Percentiles rank a stretch among this genome's conserved stretches.
phyloP scores from a whole-genome alignment of 345 rosid species.

The Linum tenue region DNA sequence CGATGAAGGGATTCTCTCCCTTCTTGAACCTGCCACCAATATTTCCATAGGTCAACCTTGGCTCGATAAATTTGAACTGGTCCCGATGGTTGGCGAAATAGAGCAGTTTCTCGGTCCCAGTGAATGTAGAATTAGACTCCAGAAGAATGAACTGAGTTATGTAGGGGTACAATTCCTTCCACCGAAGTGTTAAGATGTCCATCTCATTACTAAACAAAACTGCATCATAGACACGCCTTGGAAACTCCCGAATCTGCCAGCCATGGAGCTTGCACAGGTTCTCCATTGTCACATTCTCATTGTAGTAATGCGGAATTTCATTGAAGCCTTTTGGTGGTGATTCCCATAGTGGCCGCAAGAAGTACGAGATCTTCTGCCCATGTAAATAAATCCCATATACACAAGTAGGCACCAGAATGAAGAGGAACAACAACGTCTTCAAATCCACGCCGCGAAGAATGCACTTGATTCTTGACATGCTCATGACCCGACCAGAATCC shows the following conservation, averaged over 20 bases:
- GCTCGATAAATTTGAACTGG: slow-evolving; percentile 25
- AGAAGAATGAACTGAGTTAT: slow-evolving; percentile 26
- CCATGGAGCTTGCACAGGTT: slow-evolving; percentile 31
- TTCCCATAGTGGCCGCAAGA: slow-evolving; percentile 80
- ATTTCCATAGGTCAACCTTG: slow-evolving; percentile 21
- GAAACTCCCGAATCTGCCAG: slow-evolving; percentile 24
- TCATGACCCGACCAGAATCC: slow-evolving; percentile 68
- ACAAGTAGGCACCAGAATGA: slow-evolving; percentile 62
- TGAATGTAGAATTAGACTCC: slow-evolving; percentile 30
- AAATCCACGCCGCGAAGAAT: slow-evolving; percentile 83
- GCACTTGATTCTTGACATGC: slow-evolving; percentile 84
- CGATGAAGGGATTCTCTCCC: slow-evolving; percentile 30
- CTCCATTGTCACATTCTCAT: slow-evolving; percentile 27
- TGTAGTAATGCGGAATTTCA: slow-evolving; percentile 18
- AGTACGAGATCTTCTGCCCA: slow-evolving; percentile 73
- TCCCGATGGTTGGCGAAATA: slow-evolving; percentile 17
- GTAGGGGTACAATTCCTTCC: slow-evolving; percentile 29
- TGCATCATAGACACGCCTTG: slow-evolving; percentile 28
- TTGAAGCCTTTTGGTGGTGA: slow-evolving; percentile 69
- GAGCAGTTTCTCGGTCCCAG: slow-evolving; percentile 21
- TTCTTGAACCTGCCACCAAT: slow-evolving; percentile 24
- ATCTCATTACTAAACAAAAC: slow-evolving; percentile 29
- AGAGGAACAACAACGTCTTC: slow-evolving; percentile 54
- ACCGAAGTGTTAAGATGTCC: slow-evolving; percentile 23
- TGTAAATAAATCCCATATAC: slow-evolving; percentile 54